Evolutionary conservation across 1,284 basidiomycete genomes (phyloP), one percentile per base, ranked within the genome.

Genomic region (Thecaphora thlaspeos): DNA sequence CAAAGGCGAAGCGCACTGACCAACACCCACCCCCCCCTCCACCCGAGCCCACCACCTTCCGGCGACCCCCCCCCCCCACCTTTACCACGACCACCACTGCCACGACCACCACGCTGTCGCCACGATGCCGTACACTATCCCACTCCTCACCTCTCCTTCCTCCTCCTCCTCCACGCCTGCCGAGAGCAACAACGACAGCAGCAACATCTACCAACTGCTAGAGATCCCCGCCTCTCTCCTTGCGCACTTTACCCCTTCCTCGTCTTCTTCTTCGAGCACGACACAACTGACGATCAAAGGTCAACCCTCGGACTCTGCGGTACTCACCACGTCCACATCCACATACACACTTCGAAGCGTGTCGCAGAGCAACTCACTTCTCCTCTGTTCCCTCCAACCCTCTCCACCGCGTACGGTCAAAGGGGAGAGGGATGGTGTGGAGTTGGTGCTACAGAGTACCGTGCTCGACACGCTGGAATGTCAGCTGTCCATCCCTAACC

Each of bases 311-410:
- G 75, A 77, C 36, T 64, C 74, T 26, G 75, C 75, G 2, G 65
- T 71, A n/a, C 64, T 77, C 21, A 62, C 62, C 19, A 76, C 73
- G 15, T 43, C 56, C 3, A 51, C 52, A 0, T 51, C 56, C 41
- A 76, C 73, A 2, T 66, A 70, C 26, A 64, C 73, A 1, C 48
- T 77, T n/a, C 59, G 75, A 41, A 55, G 68, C 18, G 67, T 77
- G 21, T 58, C 68, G 2, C 73, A 75, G 51, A 65, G 62, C 56
- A 76, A 77, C 44, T 68, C 66, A 15, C 48, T 75, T 23, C 49
- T 77, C 10, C 51, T 77, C 9, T 72, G 70, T 48, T 54, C 51
- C 34, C 59, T 70, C 28, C 39, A 42, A n/a, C 34, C 51, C 4
- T 11, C 34, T 7, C 15, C 9, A 49, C 37, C 34, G 48, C 47